Base-by-base conservation (phyloP, 805 yeast genomes). In the Cyberlindnera nakhonratchasimensis region DNA sequence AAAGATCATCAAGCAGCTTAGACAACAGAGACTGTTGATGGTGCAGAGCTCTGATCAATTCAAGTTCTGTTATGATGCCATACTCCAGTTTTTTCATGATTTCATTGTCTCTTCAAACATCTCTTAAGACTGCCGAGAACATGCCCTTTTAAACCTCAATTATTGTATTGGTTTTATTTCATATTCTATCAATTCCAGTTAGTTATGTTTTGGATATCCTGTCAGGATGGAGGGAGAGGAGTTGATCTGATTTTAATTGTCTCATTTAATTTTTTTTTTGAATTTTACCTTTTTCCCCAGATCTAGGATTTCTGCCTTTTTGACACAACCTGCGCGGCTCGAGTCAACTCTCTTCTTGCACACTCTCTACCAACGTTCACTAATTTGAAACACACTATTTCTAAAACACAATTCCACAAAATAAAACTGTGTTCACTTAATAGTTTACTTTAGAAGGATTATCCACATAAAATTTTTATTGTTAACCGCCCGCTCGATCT, bases 1-100 rank as follows among this genome's bases (percentile, higher is more conserved):
- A 48, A 58, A 58, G 37, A 54, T 70, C 12, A 63, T 74, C 7
- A 65, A 64, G 42, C 54, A 54, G 37, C 67, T 74, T 46, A 55
- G 80, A 46, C 61, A 62, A 34, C 77, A 72, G 52, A 50, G 80
- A 44, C 62, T 72, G 39, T 58, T 69, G 26, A 70, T 73, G 76
- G 79, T 74, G 11, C 79, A 75, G 47, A 71, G 70, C 46, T 54
- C 64, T 26, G 69, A 65, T 37, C 80, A 75, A 52, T 75, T 56
- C 49, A 55, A 66, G 18, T 70, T 67, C 36, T 63, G 77, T 42
- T 74, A 74, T 51, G 76, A 72, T 30, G 54, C 68, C 16, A 34
- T 42, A 23, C 34, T 17, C 16, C 37, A 41, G 21, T 39, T 40
- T 33, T 38, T 38, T 32, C 35, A 32, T 33, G 41, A 32, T 35